Conservation (phyloP, 768 basidiomycete species). For the Russula sp. region DNA sequence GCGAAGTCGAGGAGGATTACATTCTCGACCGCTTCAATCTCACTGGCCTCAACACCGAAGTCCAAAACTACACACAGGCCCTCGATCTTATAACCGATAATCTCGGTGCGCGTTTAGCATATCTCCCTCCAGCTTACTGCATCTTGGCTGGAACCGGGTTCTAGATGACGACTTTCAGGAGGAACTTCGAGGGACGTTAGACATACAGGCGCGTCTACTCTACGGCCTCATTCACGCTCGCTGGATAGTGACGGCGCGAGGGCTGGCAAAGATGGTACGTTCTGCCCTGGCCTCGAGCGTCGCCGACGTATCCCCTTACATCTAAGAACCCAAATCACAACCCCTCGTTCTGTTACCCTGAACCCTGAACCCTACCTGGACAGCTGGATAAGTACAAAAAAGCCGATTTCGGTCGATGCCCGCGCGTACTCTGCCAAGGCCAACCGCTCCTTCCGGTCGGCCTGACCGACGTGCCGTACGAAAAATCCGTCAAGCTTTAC, state of each 20-base stretch:
- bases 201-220: conserved; percentile 86
- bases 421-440: conserved; percentile 89
- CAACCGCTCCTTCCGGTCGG: conserved; percentile 97
- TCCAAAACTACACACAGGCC: conserved; percentile 90
- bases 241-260: conserved; percentile 93
- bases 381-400: conserved; percentile 97
- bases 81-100: conserved; percentile 95
- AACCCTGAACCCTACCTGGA: neutral
- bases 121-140: neutral
- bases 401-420: conserved; percentile 97
- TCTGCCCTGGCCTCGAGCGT: neutral
- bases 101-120: conserved; percentile 53
- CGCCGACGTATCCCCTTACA: neutral
- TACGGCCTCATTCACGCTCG: conserved; percentile 96
- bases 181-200: conserved; percentile 84
- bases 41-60: conserved; percentile 94
- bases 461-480: conserved; percentile 94
- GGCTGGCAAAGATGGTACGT: conserved; percentile 89
- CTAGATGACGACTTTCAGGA: conserved; percentile 93
- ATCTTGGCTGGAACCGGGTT: neutral
- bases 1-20: conserved; percentile 98
- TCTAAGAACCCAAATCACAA: neutral
- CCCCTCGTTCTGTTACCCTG: neutral
- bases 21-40: conserved; percentile 98
- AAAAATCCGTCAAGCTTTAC: conserved; percentile 98